Evolutionary conservation across 1,284 basidiomycete genomes (phyloP).

Genomic region (Megacollybia platyphylla): DNA sequence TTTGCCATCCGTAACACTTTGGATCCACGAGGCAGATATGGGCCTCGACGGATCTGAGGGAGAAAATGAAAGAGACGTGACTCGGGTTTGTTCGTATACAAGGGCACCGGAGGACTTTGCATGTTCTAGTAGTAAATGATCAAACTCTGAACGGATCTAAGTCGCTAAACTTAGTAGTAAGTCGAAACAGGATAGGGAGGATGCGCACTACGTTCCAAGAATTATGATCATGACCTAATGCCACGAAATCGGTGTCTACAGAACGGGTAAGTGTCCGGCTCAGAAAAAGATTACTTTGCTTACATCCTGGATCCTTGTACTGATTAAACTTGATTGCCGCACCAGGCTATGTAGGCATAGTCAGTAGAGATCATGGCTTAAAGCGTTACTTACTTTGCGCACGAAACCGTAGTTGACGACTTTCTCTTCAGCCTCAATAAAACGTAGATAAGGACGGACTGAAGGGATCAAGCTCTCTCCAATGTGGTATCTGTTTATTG

Average conservation of each 20-base stretch:
- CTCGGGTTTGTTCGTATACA: constrained; percentile 44
- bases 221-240: constrained; percentile 39
- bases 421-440: constrained; percentile 46
- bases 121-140: constrained; percentile 47
- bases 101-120: constrained; percentile 38
- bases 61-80: constrained; percentile 33
- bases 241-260: constrained; percentile 54
- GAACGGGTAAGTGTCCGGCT: constrained; percentile 2
- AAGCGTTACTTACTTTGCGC: constrained; percentile 28
- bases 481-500: constrained; percentile 38
- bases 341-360: constrained; percentile 28
- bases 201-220: constrained; percentile 50
- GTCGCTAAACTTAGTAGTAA: constrained; percentile 1
- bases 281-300: constrained; percentile 13
- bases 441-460: constrained; percentile 42
- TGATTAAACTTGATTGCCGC: constrained; percentile 56
- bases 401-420: constrained; percentile 37
- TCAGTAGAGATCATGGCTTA: constrained; percentile 4
- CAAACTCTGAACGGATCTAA: constrained; percentile 52
- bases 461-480: constrained; percentile 58
- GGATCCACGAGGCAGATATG: constrained; percentile 34
- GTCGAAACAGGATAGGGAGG: not conserved
- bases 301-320: constrained; percentile 53
- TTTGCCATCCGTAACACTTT: constrained; percentile 3
- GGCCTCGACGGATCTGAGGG: constrained; percentile 25